These are phyloP conservation scores for Trichosanthes cucumerina DNA, from an alignment of 306 rosid genomes.

Conservation along the genomic window DNA sequence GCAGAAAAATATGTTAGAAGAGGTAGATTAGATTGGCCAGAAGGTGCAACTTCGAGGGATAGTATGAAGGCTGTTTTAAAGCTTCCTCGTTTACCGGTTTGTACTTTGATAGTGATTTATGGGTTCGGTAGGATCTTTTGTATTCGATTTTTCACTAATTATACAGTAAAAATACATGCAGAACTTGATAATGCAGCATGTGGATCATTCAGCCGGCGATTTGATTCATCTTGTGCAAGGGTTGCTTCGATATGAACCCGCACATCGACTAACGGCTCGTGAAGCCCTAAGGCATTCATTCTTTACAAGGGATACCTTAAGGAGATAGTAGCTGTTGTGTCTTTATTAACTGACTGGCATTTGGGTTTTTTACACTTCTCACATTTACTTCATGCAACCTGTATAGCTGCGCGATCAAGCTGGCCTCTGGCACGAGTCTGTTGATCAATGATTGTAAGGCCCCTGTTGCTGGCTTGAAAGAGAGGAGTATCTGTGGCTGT, in stretches of 20 bases:
- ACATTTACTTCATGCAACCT: background rate
- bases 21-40: constrained; percentile 90
- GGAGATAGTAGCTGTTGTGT: constrained; percentile 20
- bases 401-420: background rate
- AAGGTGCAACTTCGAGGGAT: constrained; percentile 76
- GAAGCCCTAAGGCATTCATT: constrained; percentile 80
- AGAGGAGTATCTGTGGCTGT: background rate
- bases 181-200: constrained; percentile 92
- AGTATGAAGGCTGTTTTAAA: constrained; percentile 80
- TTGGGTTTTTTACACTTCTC: background rate
- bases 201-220: constrained; percentile 92
- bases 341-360: background rate
- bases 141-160: background rate
- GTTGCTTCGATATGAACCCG: constrained; percentile 67
- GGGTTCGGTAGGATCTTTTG: fast-evolving
- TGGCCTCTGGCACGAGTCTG: too few species aligned
- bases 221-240: constrained; percentile 87
- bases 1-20: constrained; percentile 82
- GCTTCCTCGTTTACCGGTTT: constrained; percentile 83
- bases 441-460: background rate
- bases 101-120: background rate
- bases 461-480: background rate
- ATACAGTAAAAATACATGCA: constrained; percentile 14
- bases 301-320: constrained; percentile 44
- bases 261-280: constrained; percentile 49